phyloP scores from a whole-genome alignment of 257 asterid genomes.

The Solanum lignicaule region DNA sequence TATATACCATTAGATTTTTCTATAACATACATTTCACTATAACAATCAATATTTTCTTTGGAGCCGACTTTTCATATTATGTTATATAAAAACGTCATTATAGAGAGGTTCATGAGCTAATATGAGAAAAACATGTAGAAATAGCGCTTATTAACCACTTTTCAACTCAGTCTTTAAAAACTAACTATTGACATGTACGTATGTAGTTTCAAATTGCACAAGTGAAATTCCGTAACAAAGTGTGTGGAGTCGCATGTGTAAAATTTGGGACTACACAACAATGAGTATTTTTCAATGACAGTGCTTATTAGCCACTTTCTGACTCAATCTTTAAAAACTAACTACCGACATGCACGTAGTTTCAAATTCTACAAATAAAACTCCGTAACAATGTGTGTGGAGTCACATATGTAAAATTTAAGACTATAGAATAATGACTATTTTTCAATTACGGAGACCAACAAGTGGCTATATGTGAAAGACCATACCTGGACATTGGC shows the following conservation, averaged over 20 bases:
- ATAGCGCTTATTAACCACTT: accelerated
- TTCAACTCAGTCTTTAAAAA: accelerated
- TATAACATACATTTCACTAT: not conserved
- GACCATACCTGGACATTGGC: slow-evolving; percentile 66
- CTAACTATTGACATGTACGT: no score
- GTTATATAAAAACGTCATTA: no score
- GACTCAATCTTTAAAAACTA: not conserved
- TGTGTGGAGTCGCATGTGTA: accelerated
- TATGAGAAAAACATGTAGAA: not conserved
- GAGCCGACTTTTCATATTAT: not conserved
- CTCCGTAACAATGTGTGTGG: not conserved
- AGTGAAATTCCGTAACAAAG: no score
- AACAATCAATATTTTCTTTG: no score
- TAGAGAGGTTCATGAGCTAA: no score
- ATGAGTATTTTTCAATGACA: not conserved
- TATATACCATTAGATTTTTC: not conserved
- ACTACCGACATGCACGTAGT: not conserved
- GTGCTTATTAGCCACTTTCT: not conserved
- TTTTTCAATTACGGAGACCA: not conserved
- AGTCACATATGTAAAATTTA: not conserved
- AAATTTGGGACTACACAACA: no score
- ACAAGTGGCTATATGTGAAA: not conserved
- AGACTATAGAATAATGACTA: not conserved
- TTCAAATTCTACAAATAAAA: not conserved
- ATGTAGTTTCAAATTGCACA: no score